Evolutionary conservation across 768 basidiomycete genomes (phyloP), one percentile per base, ranked within the genome.

Genomic region (Kondoa malvinella): DNA sequence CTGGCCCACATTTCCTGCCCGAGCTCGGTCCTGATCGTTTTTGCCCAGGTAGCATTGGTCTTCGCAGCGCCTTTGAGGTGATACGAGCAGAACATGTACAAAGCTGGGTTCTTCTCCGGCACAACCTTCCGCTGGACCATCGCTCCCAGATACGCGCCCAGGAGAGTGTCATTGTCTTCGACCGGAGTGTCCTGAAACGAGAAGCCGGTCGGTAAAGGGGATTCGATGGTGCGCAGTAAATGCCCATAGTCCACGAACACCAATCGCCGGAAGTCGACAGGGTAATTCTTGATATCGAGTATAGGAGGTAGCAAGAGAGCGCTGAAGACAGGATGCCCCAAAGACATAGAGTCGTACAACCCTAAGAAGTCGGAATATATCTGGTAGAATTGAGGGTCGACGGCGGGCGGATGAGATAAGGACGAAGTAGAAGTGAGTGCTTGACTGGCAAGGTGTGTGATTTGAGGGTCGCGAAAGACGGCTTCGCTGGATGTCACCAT

Each of bases 291-390:
- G 27, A 29, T 63, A 15, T 78, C 78, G 84, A 87, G 86, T 1
- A 88, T 81, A 12, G 86, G 80, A 0, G 87, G 83, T 4, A 92
- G 80, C 16, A 95, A 81, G 15, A 94, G 81, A 1, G 82, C 80
- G 15, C 83, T 84, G 73, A 97, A 97, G 1, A 84, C 76, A 0
- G 82, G 80, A 73, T 96, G 84, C 1, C 85, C 83, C 76, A 92
- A 92, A 4, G 92, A 96, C 72, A 91, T 85, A 2, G 89, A 83
- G 73, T 89, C 88, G 77, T 92, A 97, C n/a, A 96, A 78, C 0
- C 83, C 85, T 67, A 94, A 81, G 74, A 95, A 86, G 77, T 95
- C 92, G 16, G 87, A 87, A 78, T 91, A 97, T 74, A 87, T 89
- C 76, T 94, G 91, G 79, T 85, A 95, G 80, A 96, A 96, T 27